A percentile compares a stretch with the other conserved stretches of the same genome.
Evolutionary conservation across 1,139 yeast genomes (phyloP).

Genomic region (Nakaseomyces kungkrabaensis): DNA sequence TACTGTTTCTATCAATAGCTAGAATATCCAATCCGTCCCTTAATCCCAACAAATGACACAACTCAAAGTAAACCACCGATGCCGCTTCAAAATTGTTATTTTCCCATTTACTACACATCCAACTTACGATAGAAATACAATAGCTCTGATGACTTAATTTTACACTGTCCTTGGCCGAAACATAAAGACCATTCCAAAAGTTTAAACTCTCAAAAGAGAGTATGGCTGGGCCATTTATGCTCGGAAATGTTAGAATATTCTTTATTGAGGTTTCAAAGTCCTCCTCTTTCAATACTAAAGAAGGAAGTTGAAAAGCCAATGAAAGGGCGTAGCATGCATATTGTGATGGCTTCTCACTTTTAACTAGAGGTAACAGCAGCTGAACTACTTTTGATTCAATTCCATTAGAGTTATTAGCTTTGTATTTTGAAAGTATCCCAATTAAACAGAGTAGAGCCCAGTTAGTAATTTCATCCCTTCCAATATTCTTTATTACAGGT

Average conservation of each 20-base stretch:
- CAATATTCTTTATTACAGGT: neutral
- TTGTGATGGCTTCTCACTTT: conserved; percentile 17
- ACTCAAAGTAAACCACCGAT: neutral
- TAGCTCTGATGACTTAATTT: neutral
- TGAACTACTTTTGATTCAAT: conserved; percentile 30
- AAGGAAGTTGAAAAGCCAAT: neutral
- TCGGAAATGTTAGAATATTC: neutral
- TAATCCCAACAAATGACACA: neutral
- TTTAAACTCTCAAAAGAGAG: neutral
- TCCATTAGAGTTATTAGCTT: conserved; percentile 12
- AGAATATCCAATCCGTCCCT: neutral
- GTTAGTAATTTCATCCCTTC: conserved; percentile 7
- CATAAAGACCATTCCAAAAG: neutral
- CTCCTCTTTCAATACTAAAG: neutral
- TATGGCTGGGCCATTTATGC: neutral
- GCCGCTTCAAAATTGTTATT: neutral
- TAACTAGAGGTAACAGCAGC: conserved; percentile 40
- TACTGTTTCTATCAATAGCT: no score
- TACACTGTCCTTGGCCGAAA: neutral
- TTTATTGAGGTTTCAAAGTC: neutral
- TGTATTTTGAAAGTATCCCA: conserved; percentile 26
- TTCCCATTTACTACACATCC: neutral
- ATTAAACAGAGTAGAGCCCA: conserved; percentile 35
- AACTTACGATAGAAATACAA: neutral
- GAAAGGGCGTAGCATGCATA: neutral